Base-by-base conservation (phyloP, 2,329 filamentous ascomycete species). In the Pseudomassariella vexata region DNA sequence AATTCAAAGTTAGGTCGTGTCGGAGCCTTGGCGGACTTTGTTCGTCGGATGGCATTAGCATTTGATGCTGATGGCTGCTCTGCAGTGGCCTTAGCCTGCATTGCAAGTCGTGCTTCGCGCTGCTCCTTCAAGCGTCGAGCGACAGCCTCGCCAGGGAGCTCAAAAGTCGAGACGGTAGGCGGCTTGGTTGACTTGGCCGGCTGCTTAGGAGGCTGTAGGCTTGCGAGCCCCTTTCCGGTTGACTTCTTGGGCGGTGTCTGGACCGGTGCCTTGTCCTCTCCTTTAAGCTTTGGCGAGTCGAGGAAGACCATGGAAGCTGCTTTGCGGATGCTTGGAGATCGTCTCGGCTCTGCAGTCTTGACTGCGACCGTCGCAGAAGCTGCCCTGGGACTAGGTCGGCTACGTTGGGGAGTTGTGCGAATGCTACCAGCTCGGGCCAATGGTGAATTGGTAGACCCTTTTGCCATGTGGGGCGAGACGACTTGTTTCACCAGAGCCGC, bases 81-180 rank as follows among this genome's bases (percentile, higher is more conserved):
- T 33, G 27, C 50, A 9, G 38, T 26, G 22, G 37, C 39, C 41
- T 56, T 26, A 23, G 37, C 39, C 41, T 56, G 60, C 33, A 56
- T 53, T 28, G 65, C 59, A 21, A 64, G 49, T 18, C 76, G 72
- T 14, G 37, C 37, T 20, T 39, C 37, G 27, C 70, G 68, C 46
- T 76, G 66, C 48, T 78, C 72, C 48, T 68, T 76, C 36, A 79
- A 51, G 10, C 68, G 65, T 10, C 69, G 66, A 24, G 76, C 69
- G 8, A 79, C 65, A 22, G 72, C 73, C 26, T 82, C 77, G 8
- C 78, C 76, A 1, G 76, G 74, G 9, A 82, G 65, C 52, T 80
- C 74, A 48, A 79, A 82, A 0, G 63, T 68, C 2, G 77, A 54
- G 7, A 68, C 53, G 1, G 75, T 81, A 3, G 61, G 61, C 11